Evolutionary conservation across 2,329 filamentous ascomycete genomes (phyloP), one percentile per base, ranked within the genome.

Genomic region (Hypoxylon sp.): DNA sequence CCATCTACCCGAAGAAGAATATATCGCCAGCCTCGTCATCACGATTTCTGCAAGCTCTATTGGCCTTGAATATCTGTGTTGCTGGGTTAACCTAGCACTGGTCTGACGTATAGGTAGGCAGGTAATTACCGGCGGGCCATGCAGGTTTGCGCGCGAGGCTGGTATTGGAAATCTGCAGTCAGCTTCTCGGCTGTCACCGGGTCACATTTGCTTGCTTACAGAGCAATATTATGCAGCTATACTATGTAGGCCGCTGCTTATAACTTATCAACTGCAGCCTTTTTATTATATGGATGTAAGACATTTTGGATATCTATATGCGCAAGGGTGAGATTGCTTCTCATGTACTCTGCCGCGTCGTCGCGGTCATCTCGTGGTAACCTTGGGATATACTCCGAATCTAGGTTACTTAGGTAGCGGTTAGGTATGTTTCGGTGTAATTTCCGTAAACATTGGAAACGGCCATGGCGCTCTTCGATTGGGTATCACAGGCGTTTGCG

Each of bases 311-410:
- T 53, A 6, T 14, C 20, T 7, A 18, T n/a, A 22, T 56, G 59
- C 30, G 52, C 51, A 56, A n/a, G n/a, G 52, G 56, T 56, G 46
- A 61, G 51, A 50, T 50, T 51, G 51, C 51, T 50, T 51, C 46
- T n/a, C 5, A 16, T 18, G 16, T 20, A 38, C 26, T 32, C 4
- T 16, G 14, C 22, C 4, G 3, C 26, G 5, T 53, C 20, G n/a
- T n/a, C n/a, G n/a, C n/a, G 18, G 16, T 59, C 24, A 48, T 40
- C 12, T 49, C 26, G 28, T 7, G 14, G 33, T 22, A 2, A 42
- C 40, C 18, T 24, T 22, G 38, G 28, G 18, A 32, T 40, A n/a
- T n/a, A 33, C 8, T 4, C 16, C 12, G 36, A 14, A n/a, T 9
- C n/a, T 36, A 38, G n/a, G n/a, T n/a, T n/a, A n/a, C n/a, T n/a